Base-by-base conservation (phyloP, 495 filamentous ascomycete genomes). In the Aspergillus mulundensis region DNA sequence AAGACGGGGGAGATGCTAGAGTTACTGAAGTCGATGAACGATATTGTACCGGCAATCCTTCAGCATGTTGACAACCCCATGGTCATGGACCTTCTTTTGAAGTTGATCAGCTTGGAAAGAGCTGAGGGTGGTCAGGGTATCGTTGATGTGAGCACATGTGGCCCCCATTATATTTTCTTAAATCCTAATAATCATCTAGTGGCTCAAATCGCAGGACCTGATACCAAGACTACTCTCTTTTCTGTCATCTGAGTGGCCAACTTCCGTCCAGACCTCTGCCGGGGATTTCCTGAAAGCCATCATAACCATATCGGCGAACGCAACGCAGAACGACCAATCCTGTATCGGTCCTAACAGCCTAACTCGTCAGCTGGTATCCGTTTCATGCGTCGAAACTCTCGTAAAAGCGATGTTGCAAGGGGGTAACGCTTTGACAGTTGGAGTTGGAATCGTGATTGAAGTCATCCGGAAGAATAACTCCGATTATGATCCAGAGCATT, bases 401-500 rank as follows among this genome's bases (percentile, higher is more conserved):
- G 89, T 97, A 53, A 75, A 77, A 21, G 88, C 94, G 58, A 99
- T 99, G 94, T 84, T 97, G 18, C 82, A 85, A 30, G 94, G 94
- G 24, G 95, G 94, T 39, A 97, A 97, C 61, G 87, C 94, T 5
- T 74, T 99, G 53, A 97, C 94, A 1, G 95, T 97, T 38, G 95
- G 94, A 18, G 94, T 99, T 25, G 94, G 95, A 15, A 96, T 97
- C 59, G 83, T 99, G 12, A 97, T 99, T 60, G 94, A 99, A 69
- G 94, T 99, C 24, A 99, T 99, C 63, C 83, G 94, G 47, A 99
- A 99, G 75, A 99, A 99, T 65, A 99, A 99, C 65, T 97, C 95
- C 0, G 94, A 99, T 70, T 99, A 99, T 64, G 94, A 99, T 61
- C 88, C 91, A 3, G 95, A 97, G 59, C 86, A 88, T 58, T 81